Evolutionary conservation across 108 stramenopile species (phyloP), one percentile per base, ranked within the genome.

Genomic region (Skeletonema costatum): DNA sequence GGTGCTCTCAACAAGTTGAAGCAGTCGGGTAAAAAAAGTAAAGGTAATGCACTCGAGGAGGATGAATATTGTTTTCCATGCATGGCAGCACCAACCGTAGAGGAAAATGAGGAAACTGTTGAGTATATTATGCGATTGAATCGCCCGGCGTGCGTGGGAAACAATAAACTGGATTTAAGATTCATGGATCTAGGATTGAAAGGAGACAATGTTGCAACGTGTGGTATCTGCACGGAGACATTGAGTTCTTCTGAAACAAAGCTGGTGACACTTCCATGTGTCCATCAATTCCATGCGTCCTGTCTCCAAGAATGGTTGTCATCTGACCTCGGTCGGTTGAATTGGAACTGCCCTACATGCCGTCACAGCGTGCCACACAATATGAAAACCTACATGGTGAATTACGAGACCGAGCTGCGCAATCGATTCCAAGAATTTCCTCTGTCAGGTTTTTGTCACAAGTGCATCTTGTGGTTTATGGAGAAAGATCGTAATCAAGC

Each of bases 391-490:
- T 72, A 72, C 62, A 41, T 42, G 11, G 39, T 72, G 12, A 14
- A 48, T 25, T 72, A 72, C 42, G 71, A 72, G 31, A 25, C 61
- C 31, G 60, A 72, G 33, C 44, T 72, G 33, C 30, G 25, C 39
- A 72, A 72, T 72, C 71, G 71, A 2, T 72, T 72, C 42, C 39
- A 72, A 39, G 71, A 72, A 42, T 72, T 72, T 63, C 60, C 60
- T 36, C 42, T 72, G 5, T 63, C 61, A 48, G 71, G 71, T 2
- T 72, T 72, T 63, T 72, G 71, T 25, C 62, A 41, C 4, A 72
- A 63, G 13, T 72, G 71, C 17, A 72, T 72, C 16, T 13, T 72
- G 36, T 63, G 71, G 71, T 0, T 63, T 0, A 72, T 72, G 71
- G 71, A 72, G 41, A 72, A 32, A 25, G 31, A 72, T 32, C 39